A percentile compares a stretch with the other conserved stretches of the same genome.
phyloP scores from a whole-genome alignment of 106 monocot species.

The Platanthera zijinensis region DNA sequence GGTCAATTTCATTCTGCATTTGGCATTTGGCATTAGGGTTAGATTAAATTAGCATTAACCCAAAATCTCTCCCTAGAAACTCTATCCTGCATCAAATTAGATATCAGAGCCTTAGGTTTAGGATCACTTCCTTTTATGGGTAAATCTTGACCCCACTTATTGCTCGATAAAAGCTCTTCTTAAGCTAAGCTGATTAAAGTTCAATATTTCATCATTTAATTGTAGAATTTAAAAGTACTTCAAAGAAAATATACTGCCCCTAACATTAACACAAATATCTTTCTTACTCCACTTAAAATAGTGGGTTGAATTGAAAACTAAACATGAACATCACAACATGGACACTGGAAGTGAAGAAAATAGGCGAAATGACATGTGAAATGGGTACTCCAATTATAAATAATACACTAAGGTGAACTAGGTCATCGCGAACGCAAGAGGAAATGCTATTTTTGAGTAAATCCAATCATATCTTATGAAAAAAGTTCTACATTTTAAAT shows the following conservation, averaged over 20 bases:
- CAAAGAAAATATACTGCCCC: not conserved
- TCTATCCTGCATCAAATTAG: too few species aligned
- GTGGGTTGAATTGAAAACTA: not conserved
- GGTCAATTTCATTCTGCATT: too few species aligned
- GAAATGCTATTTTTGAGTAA: not conserved
- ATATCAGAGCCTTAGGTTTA: too few species aligned
- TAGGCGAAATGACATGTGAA: not conserved
- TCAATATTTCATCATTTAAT: not conserved
- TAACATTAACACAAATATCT: not conserved
- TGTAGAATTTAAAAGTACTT: not conserved
- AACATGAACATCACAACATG: not conserved
- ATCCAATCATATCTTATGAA: not conserved
- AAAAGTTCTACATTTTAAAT: not conserved
- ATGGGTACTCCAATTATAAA: not conserved
- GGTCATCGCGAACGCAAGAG: not conserved
- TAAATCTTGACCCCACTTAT: too few species aligned
- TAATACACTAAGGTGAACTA: not conserved
- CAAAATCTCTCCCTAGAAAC: too few species aligned
- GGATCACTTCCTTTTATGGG: too few species aligned
- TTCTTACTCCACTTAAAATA: not conserved
- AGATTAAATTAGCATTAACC: too few species aligned
- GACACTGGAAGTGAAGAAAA: not conserved
- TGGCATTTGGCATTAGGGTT: too few species aligned
- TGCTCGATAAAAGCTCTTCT: too few species aligned
- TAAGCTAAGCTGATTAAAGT: too few species aligned